Evolutionary conservation across 106 monocot species (phyloP).

Genomic region (Apostasia shenzhenica): DNA sequence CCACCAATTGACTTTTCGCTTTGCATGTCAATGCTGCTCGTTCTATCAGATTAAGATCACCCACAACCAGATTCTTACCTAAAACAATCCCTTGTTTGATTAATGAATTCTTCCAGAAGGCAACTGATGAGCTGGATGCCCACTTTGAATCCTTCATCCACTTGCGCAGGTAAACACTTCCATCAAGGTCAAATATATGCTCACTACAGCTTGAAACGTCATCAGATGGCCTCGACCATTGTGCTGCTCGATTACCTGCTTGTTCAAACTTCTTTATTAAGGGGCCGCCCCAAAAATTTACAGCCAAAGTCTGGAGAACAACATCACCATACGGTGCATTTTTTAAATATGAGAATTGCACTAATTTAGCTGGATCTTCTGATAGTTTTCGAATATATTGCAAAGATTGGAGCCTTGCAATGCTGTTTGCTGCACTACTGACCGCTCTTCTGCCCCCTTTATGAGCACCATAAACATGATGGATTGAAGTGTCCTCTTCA

Average conservation of each 20-base stretch:
- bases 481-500: conserved; percentile 67
- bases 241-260: conserved; percentile 12
- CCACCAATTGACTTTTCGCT: conserved; percentile 70
- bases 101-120: conserved; percentile 73
- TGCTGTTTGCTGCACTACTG: conserved; percentile 62
- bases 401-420: conserved; percentile 81
- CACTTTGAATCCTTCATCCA: conserved; percentile 93
- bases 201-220: conserved; percentile 19
- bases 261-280: conserved; percentile 45
- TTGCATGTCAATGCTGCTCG: conserved; percentile 68
- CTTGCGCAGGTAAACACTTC: conserved; percentile 72
- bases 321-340: conserved; percentile 79
- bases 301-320: conserved; percentile 90
- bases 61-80: conserved; percentile 77
- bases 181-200: conserved; percentile 81
- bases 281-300: conserved; percentile 91
- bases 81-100: conserved; percentile 57
- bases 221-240: conserved; percentile 30
- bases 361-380: conserved; percentile 83
- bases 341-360: conserved; percentile 80
- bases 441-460: conserved; percentile 67
- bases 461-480: conserved; percentile 79
- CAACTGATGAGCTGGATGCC: conserved; percentile 50
- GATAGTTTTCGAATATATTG: conserved; percentile 63
- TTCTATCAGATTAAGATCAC: conserved; percentile 65